Percentiles rank a stretch among this genome's conserved stretches.
phyloP scores from a whole-genome alignment of 2,329 filamentous ascomycete genomes.

The Microsporum ferrugineum region DNA sequence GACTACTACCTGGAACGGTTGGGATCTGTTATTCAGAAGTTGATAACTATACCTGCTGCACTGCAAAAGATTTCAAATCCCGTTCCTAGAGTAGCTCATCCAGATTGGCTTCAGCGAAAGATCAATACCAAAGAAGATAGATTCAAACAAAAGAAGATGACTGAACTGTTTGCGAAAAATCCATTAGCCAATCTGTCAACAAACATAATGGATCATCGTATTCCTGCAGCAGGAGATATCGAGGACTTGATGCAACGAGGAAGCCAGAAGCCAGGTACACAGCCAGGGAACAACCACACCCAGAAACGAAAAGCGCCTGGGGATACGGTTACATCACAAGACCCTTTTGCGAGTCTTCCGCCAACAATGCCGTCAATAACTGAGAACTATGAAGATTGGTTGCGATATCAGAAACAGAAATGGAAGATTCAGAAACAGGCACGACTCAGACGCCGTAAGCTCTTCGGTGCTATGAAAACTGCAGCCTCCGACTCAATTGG shows the following conservation, averaged over 20 bases:
- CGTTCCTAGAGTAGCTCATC: slow-evolving; percentile 83
- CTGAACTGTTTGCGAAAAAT: slow-evolving; percentile 63
- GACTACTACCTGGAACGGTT: slow-evolving; percentile 93
- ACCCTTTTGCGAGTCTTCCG: slow-evolving; percentile 74
- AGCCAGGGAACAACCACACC: slow-evolving; percentile 42
- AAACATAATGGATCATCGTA: slow-evolving; percentile 50
- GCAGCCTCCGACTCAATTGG: slow-evolving; percentile 52
- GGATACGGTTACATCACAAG: slow-evolving; percentile 47
- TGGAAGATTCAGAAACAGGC: slow-evolving; percentile 97
- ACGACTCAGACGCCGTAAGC: slow-evolving; percentile 68
- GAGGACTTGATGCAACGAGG: slow-evolving; percentile 61
- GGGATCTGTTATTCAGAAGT: slow-evolving; percentile 93
- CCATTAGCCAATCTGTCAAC: slow-evolving; percentile 58
- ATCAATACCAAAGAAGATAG: slow-evolving; percentile 95
- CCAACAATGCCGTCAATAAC: slow-evolving; percentile 72
- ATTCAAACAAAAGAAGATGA: slow-evolving; percentile 98
- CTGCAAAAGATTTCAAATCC: slow-evolving; percentile 92
- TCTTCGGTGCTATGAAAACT: slow-evolving; percentile 75
- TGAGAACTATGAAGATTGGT: slow-evolving; percentile 75
- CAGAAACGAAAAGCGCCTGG: slow-evolving; percentile 67
- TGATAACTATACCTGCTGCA: slow-evolving; percentile 95
- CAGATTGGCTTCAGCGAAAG: slow-evolving; percentile 88
- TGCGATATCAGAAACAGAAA: slow-evolving; percentile 94
- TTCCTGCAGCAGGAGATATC: slow-evolving; percentile 52
- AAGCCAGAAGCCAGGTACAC: slow-evolving; percentile 54